phyloP scores from a whole-genome alignment of 2,329 filamentous ascomycete genomes.

The Keithomyces neogunnii region DNA sequence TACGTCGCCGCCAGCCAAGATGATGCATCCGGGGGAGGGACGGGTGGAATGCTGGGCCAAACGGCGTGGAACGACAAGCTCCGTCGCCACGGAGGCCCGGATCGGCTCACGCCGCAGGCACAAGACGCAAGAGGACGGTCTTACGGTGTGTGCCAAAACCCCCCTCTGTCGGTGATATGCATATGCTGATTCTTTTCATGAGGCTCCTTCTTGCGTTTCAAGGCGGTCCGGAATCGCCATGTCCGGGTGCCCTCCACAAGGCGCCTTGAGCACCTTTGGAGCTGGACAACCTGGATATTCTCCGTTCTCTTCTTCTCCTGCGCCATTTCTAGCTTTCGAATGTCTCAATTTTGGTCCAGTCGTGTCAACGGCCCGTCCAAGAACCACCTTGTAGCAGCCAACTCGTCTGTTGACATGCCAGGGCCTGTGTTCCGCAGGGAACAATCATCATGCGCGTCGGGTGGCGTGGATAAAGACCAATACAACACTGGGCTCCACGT shows the following conservation, averaged over 20 bases:
- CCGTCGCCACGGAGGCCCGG: conserved; percentile 7
- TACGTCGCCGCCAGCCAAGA: conserved; percentile 28
- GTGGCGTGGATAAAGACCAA: conserved; percentile 21
- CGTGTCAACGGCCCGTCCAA: neutral
- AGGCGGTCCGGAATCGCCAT: conserved; percentile 25
- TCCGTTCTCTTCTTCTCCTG: conserved; percentile 31
- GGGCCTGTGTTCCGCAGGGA: conserved; percentile 6
- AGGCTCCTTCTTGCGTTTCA: conserved; percentile 23
- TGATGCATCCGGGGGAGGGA: conserved; percentile 18
- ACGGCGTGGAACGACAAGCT: conserved; percentile 18
- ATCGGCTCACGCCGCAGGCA: conserved; percentile 1
- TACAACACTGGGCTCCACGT: conserved; percentile 53
- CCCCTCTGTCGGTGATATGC: neutral
- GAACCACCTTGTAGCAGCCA: neutral
- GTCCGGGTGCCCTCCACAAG: conserved; percentile 19
- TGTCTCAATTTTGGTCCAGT: neutral
- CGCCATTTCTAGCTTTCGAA: conserved; percentile 15
- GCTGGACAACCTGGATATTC: conserved; percentile 32
- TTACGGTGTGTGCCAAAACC: neutral
- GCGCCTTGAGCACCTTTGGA: conserved; percentile 24
- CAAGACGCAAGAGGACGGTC: conserved; percentile 21
- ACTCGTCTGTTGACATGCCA: conserved; percentile 7
- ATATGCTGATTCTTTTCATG: conserved; percentile 1
- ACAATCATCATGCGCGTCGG: conserved; percentile 17
- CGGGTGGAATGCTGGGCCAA: conserved; percentile 10